Base-by-base conservation (phyloP, 2,329 filamentous ascomycete species). In the Paraphoma sp. region DNA sequence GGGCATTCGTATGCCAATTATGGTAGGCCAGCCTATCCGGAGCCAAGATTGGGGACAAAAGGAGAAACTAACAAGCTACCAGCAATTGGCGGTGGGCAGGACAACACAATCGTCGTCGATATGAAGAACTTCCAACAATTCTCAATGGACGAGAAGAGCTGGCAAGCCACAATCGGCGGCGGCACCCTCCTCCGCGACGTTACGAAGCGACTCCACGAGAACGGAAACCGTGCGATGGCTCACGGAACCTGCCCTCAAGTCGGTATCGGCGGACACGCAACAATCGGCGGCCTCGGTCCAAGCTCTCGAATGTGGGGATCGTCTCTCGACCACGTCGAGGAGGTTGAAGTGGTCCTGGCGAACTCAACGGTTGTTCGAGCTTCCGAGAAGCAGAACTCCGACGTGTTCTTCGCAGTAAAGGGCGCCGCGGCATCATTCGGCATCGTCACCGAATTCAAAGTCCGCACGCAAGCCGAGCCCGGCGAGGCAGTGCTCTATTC, bases 1-100 rank as follows among this genome's bases (percentile, higher is more conserved):
- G 87, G 87, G 0, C 87, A 89, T 62, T 88, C 86, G 0, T 89
- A 87, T 57, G 87, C 76, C 0, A 82, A 82, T 1, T 81, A 82
- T 57, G 69, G 72, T 69, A 59, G 4, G 54, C 33, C 12, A 44
- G 6, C 33, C 6, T 36, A 6, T 7, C 33, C 7, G 7, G 33
- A 23, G 23, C 23, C 2, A 5, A 23, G 3, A 23, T 23, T 5
- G 23, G 3, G 23, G 23, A 23, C 23, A 23, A 23, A 2, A 23
- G 23, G 23, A 23, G 23, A 23, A 23, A 23, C 23, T 23, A 23
- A 23, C 23, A 23, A 23, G 23, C 33, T 11, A 3, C 33, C 14
- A 48, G 29, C 48, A 38, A 29, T 48, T n/a, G 33, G 41, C 11
- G n/a, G 75, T 82, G 82, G 81, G 11, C 68, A 78, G 57, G 73